These are phyloP conservation scores for Peribolospora kevripleyi DNA, from an alignment of 768 basidiomycete species.

Conservation along the genomic window DNA sequence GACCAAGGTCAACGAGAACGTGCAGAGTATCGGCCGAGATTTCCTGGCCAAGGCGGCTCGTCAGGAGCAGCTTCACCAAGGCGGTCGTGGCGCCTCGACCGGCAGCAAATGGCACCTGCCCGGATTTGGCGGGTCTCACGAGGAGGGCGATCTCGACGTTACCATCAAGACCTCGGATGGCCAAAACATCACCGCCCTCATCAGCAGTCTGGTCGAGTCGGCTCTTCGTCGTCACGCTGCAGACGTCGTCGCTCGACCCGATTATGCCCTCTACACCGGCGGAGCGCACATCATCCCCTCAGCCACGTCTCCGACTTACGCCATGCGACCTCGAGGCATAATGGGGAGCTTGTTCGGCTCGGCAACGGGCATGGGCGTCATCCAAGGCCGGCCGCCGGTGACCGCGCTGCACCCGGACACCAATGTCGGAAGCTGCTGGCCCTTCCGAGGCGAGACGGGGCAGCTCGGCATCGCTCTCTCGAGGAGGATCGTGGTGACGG, in stretches of 20 bases:
- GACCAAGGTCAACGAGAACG: conserved; percentile 10
- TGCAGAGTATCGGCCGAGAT: conserved; percentile 12
- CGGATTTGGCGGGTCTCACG: not conserved
- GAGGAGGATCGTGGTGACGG: conserved; percentile 31
- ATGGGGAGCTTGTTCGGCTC: conserved; percentile 26
- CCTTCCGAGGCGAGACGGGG: conserved; percentile 52
- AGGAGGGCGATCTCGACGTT: not conserved
- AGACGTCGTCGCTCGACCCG: conserved; percentile 55
- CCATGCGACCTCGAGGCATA: conserved; percentile 23
- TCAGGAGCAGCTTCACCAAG: conserved; percentile 6
- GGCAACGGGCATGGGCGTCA: conserved; percentile 34
- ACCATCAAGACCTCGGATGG: conserved; percentile 34
- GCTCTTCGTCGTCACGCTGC: conserved; percentile 46
- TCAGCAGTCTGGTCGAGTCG: conserved; percentile 49
- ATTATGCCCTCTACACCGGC: conserved; percentile 61
- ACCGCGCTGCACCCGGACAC: conserved; percentile 67
- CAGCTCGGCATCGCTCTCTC: conserved; percentile 63
- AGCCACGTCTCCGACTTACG: conserved; percentile 57
- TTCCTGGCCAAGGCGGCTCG: conserved; percentile 9
- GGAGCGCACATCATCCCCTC: conserved; percentile 60
- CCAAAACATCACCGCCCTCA: conserved; percentile 42
- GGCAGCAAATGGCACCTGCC: not conserved
- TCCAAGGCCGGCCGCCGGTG: conserved; percentile 55
- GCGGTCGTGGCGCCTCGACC: not conserved
- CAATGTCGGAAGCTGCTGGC: conserved; percentile 76